These are phyloP conservation scores for Diaporthe ilicicola DNA, from an alignment of 2,329 filamentous ascomycete species.

Conservation along the genomic window DNA sequence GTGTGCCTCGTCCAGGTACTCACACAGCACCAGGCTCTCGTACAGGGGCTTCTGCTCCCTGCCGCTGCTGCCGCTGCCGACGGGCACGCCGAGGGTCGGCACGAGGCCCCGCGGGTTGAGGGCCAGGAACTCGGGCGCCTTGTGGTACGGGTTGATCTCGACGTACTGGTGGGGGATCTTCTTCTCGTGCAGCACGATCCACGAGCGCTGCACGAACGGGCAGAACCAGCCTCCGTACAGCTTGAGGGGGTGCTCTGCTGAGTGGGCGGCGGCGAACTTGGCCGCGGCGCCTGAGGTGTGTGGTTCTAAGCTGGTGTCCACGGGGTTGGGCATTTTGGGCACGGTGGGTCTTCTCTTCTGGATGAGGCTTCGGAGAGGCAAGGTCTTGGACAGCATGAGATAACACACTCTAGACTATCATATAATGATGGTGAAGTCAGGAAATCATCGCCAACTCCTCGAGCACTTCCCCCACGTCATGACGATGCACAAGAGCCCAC, in stretches of 20 bases:
- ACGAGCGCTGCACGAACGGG: conserved; percentile 73
- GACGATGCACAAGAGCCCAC: background rate
- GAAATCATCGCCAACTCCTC: background rate
- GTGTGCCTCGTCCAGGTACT: conserved; percentile 80
- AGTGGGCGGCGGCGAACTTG: conserved; percentile 54
- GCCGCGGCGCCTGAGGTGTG: conserved; percentile 60
- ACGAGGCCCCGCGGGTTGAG: conserved; percentile 81
- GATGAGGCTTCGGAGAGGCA: background rate
- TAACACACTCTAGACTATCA: background rate
- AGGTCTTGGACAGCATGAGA: background rate
- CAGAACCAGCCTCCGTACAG: conserved; percentile 82
- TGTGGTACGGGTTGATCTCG: conserved; percentile 82
- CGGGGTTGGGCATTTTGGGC: conserved; percentile 48
- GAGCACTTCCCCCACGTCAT: conserved; percentile 10
- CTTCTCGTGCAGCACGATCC: conserved; percentile 79
- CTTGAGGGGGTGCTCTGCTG: conserved; percentile 62
- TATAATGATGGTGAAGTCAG: background rate
- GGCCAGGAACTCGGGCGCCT: conserved; percentile 71
- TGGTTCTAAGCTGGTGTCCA: conserved; percentile 58
- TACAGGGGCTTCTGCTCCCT: conserved; percentile 67
- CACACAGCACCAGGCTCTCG: conserved; percentile 76
- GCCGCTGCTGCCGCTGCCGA: conserved; percentile 39
- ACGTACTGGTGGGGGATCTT: conserved; percentile 77
- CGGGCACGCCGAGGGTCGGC: conserved; percentile 69
- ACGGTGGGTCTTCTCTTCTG: background rate